phyloP scores from a whole-genome alignment of 768 basidiomycete genomes.

The Amanita inopinata region DNA sequence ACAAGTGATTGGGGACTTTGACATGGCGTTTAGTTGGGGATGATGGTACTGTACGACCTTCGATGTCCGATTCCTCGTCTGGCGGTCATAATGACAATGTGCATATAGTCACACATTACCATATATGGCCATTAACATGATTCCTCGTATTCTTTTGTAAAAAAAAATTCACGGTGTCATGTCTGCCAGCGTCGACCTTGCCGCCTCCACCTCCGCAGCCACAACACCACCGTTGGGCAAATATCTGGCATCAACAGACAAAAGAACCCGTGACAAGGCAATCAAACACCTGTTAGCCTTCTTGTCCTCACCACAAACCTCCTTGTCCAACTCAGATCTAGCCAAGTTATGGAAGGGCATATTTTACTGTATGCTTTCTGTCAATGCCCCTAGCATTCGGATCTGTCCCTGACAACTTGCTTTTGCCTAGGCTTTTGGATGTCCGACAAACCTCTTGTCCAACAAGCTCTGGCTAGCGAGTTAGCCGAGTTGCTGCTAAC shows the following conservation, averaged over 20 bases:
- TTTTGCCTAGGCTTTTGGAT: slow-evolving; percentile 87
- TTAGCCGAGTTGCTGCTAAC: slow-evolving; percentile 73
- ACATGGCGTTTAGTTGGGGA: slow-evolving; percentile 20
- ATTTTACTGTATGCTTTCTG: slow-evolving; percentile 76
- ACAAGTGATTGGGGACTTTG: slow-evolving; percentile 83
- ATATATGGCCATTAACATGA: slow-evolving; percentile 2
- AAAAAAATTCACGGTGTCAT: slow-evolving; percentile 15
- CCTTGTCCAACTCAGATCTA: slow-evolving; percentile 67
- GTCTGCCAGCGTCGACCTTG: slow-evolving; percentile 8
- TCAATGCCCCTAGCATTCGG: neutral
- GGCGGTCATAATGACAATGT: too few species aligned
- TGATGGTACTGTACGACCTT: too few species aligned
- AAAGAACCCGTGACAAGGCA: slow-evolving; percentile 87
- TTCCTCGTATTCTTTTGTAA: too few species aligned
- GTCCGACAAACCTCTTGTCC: slow-evolving; percentile 97
- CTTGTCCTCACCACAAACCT: slow-evolving; percentile 50
- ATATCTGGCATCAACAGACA: slow-evolving; percentile 89
- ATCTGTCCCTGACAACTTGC: neutral
- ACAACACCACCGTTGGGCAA: slow-evolving; percentile 68
- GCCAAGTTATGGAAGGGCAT: slow-evolving; percentile 95
- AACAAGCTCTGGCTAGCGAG: slow-evolving; percentile 83
- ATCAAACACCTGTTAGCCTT: slow-evolving; percentile 71
- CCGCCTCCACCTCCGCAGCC: slow-evolving; percentile 25
- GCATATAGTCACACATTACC: neutral
- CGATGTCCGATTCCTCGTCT: too few species aligned